phyloP scores from a whole-genome alignment of 192 early-diverging fungal species.

The Entomortierella parvispora region DNA sequence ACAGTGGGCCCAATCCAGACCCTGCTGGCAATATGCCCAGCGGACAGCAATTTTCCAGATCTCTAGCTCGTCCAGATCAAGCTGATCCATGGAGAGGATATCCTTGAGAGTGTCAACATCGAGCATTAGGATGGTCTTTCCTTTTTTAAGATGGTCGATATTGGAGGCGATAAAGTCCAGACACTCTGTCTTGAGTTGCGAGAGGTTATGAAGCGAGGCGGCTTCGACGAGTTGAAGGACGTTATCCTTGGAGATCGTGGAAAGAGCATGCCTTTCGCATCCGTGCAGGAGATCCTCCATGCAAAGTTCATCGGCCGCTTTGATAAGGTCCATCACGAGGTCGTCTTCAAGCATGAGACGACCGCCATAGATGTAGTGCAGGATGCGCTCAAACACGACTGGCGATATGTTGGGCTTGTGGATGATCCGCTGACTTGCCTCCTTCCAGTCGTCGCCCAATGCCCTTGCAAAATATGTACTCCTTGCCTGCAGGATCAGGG shows the following conservation, averaged over 20 bases:
- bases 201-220: slow-evolving; percentile 23
- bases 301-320: slow-evolving; percentile 41
- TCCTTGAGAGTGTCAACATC: slow-evolving; percentile 40
- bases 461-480: slow-evolving; percentile 44
- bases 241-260: slow-evolving; percentile 21
- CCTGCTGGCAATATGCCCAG: slow-evolving; percentile 39
- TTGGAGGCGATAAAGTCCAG: slow-evolving; percentile 46
- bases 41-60: slow-evolving; percentile 51
- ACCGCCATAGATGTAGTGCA: slow-evolving; percentile 34
- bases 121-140: slow-evolving; percentile 25
- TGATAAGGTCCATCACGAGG: slow-evolving; percentile 35
- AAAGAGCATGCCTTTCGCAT: slow-evolving; percentile 31
- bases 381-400: slow-evolving; percentile 27
- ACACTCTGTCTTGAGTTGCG: slow-evolving; percentile 29
- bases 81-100: slow-evolving; percentile 43
- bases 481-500: slow-evolving; percentile 36
- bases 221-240: slow-evolving; percentile 31
- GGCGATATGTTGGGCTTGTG: slow-evolving; percentile 46
- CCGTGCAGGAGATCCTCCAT: slow-evolving; percentile 36
- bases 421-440: slow-evolving; percentile 28
- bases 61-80: slow-evolving; percentile 50
- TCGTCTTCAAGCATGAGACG: slow-evolving; percentile 20
- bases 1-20: slow-evolving; percentile 38
- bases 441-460: slow-evolving; percentile 38
- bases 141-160: slow-evolving; percentile 35